These are phyloP conservation scores for Pythium insidiosum DNA, from an alignment of 352 stramenopile genomes.

Conservation along the genomic window DNA sequence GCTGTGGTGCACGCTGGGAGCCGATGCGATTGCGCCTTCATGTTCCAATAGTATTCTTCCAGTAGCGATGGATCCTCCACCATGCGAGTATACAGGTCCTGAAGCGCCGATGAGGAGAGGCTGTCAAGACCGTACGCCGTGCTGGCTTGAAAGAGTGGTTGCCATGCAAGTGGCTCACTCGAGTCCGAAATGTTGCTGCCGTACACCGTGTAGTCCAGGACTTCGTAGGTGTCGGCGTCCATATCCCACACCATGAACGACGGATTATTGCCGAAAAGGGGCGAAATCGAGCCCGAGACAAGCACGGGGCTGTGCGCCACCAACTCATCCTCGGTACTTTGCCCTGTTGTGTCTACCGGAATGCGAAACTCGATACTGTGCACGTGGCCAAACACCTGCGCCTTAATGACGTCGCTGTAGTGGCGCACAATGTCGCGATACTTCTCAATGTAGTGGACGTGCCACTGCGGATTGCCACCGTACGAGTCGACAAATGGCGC, in stretches of 20 bases:
- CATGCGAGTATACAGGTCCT: slow-evolving; percentile 36
- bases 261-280: slow-evolving; percentile 86
- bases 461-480: slow-evolving; percentile 74
- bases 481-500: slow-evolving; percentile 86
- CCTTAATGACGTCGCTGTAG: slow-evolving; percentile 63
- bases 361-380: slow-evolving; percentile 89
- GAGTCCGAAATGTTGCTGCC: slow-evolving; percentile 54
- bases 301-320: slow-evolving; percentile 78
- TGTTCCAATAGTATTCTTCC: slow-evolving; percentile 77
- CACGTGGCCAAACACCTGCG: slow-evolving; percentile 89
- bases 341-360: slow-evolving; percentile 12
- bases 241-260: slow-evolving; percentile 87
- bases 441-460: slow-evolving; percentile 66
- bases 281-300: slow-evolving; percentile 77
- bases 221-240: slow-evolving; percentile 48
- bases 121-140: slow-evolving; percentile 47
- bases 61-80: slow-evolving; percentile 42
- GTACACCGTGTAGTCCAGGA: slow-evolving; percentile 71
- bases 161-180: slow-evolving; percentile 32
- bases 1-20: slow-evolving; percentile 27
- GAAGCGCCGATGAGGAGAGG: slow-evolving; percentile 33
- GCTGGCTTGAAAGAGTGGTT: slow-evolving; percentile 41
- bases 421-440: slow-evolving; percentile 73
- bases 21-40: slow-evolving; percentile 64
- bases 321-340: slow-evolving; percentile 21